phyloP scores from a whole-genome alignment of 805 yeast genomes.

The Allodekkera sacchari region DNA sequence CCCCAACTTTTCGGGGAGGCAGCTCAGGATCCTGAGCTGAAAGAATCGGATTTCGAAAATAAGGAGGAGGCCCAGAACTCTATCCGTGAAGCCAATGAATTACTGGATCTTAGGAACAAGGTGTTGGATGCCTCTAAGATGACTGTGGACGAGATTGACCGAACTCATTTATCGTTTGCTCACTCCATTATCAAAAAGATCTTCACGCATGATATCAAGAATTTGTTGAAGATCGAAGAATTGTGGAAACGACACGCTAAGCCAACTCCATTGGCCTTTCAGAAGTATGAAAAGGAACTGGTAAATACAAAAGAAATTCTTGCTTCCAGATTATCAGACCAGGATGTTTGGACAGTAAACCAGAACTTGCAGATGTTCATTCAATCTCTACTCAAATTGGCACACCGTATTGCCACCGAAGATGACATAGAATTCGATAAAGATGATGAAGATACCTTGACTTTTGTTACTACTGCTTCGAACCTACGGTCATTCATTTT shows the following conservation, averaged over 20 bases:
- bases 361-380: slow-evolving; percentile 58
- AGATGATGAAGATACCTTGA: slow-evolving; percentile 86
- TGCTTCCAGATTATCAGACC: slow-evolving; percentile 19
- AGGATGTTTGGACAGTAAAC: slow-evolving; percentile 48
- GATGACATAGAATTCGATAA: slow-evolving; percentile 69
- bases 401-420: slow-evolving; percentile 34
- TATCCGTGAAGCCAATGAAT: slow-evolving; percentile 59
- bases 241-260: slow-evolving; percentile 67
- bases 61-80: slow-evolving; percentile 57
- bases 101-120: slow-evolving; percentile 36
- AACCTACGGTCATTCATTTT: slow-evolving; percentile 69
- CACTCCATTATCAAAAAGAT: slow-evolving; percentile 47
- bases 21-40: slow-evolving; percentile 6
- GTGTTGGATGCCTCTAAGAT: slow-evolving; percentile 20
- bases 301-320: background rate
- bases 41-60: slow-evolving; percentile 52
- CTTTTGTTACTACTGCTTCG: slow-evolving; percentile 81
- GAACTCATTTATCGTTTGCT: no score
- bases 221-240: slow-evolving; percentile 60
- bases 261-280: slow-evolving; percentile 55
- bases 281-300: slow-evolving; percentile 6
- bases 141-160: slow-evolving; percentile 11
- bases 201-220: slow-evolving; percentile 68
- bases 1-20: slow-evolving; percentile 57
- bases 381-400: slow-evolving; percentile 39